These are phyloP conservation scores for Fusarium camptoceras DNA, from an alignment of 2,329 filamentous ascomycete species.

Conservation along the genomic window DNA sequence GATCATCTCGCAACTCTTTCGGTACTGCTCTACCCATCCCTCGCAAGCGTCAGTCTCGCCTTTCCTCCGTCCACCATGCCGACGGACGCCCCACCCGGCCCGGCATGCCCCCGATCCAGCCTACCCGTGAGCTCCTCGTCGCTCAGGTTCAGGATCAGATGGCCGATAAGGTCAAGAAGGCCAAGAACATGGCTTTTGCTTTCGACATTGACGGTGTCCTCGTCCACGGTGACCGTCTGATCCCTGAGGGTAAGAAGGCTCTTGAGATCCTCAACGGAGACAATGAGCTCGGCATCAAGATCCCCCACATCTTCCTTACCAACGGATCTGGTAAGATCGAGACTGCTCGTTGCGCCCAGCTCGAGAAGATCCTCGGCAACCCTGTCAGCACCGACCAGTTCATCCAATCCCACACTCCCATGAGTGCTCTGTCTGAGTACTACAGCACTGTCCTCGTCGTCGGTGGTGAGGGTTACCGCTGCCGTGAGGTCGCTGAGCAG, in stretches of 20 bases:
- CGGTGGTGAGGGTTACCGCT: constrained; percentile 80
- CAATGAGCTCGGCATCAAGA: constrained; percentile 80
- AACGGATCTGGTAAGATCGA: constrained; percentile 95
- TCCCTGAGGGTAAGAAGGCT: constrained; percentile 79
- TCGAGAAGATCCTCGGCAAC: constrained; percentile 62
- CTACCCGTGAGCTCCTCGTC: constrained; percentile 74
- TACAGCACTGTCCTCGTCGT: constrained; percentile 81
- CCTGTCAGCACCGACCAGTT: constrained; percentile 64
- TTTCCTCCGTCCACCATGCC: constrained; percentile 69
- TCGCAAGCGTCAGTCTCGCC: constrained; percentile 74
- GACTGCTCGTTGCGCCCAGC: constrained; percentile 82
- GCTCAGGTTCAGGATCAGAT: constrained; percentile 77
- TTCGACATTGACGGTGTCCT: constrained; percentile 94
- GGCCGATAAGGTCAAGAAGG: constrained; percentile 72
- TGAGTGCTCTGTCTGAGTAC: constrained; percentile 81
- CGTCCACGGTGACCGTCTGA: constrained; percentile 79
- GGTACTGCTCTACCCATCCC: constrained; percentile 79
- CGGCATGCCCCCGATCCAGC: constrained; percentile 69
- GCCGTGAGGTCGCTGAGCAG: constrained; percentile 65
- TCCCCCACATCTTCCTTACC: constrained; percentile 90
- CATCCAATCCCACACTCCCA: constrained; percentile 82
- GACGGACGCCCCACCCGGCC: constrained; percentile 61
- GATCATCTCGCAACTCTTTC: constrained; percentile 80
- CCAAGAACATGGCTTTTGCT: constrained; percentile 82
- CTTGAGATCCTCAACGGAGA: constrained; percentile 78